phyloP scores from a whole-genome alignment of 495 filamentous ascomycete genomes.

The Haplographium delicatum region DNA sequence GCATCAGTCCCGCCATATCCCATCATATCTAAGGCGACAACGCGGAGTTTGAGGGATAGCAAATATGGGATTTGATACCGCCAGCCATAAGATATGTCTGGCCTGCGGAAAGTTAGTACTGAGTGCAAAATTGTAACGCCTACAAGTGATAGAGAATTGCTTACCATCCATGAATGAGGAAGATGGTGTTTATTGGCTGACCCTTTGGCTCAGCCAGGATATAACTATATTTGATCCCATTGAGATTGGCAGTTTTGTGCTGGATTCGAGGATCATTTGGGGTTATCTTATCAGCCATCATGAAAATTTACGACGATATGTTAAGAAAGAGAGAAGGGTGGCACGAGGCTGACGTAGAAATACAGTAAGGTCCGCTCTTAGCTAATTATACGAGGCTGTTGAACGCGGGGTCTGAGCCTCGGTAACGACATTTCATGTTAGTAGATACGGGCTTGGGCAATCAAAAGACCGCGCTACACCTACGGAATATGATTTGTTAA shows the following conservation, averaged over 20 bases:
- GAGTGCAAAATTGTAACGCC: neutral
- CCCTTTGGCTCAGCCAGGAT: slow-evolving; percentile 52
- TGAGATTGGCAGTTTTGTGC: slow-evolving; percentile 54
- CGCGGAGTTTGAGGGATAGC: slow-evolving; percentile 57
- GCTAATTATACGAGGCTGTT: too few relatives aligned
- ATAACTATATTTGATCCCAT: slow-evolving; percentile 66
- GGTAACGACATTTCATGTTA: too few relatives aligned
- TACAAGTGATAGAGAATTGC: neutral
- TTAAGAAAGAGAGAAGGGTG: neutral
- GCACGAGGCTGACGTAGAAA: slow-evolving; percentile 1
- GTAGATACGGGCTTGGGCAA: too few relatives aligned
- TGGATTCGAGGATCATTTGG: slow-evolving; percentile 60
- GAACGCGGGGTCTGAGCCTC: too few relatives aligned
- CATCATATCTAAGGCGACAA: slow-evolving; percentile 74
- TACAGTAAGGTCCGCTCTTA: too few relatives aligned
- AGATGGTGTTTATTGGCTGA: slow-evolving; percentile 52
- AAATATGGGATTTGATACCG: slow-evolving; percentile 66
- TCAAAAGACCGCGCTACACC: too few relatives aligned
- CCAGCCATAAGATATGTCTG: neutral
- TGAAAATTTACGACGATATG: slow-evolving; percentile 17
- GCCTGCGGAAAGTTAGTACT: neutral
- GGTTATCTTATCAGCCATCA: slow-evolving; percentile 54
- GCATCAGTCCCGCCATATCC: slow-evolving; percentile 75
- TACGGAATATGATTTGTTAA: too few relatives aligned
- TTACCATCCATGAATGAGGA: slow-evolving; percentile 43